phyloP scores from a whole-genome alignment of 768 basidiomycete species.

The Lactifluus hygrophoroides region DNA sequence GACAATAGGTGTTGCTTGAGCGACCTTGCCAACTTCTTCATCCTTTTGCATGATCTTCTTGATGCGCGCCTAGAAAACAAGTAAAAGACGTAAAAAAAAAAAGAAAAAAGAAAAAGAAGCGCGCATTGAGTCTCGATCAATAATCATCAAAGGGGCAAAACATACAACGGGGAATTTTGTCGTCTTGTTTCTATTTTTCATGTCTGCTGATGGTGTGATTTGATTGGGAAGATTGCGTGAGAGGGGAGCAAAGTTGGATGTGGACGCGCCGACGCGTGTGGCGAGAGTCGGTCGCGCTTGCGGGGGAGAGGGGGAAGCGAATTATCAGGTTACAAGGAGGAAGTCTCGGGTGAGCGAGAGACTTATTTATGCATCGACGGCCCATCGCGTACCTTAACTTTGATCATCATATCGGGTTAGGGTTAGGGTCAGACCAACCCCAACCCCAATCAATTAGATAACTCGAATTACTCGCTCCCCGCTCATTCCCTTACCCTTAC shows the following conservation, averaged over 20 bases:
- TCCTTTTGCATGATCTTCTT: constrained; percentile 99
- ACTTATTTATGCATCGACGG: not conserved
- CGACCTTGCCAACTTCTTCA: constrained; percentile 97
- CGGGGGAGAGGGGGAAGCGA: not conserved
- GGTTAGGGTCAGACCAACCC: not conserved
- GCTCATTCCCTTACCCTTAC: too few species aligned
- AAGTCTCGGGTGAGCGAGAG: too few species aligned
- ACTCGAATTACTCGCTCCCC: too few species aligned
- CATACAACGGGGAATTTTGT: constrained; percentile 88
- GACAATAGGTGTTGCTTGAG: constrained; percentile 91
- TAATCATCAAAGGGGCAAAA: constrained; percentile 11
- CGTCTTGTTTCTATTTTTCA: constrained; percentile 89
- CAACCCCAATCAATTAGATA: too few species aligned
- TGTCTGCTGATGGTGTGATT: constrained; percentile 23
- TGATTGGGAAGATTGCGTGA: not conserved
- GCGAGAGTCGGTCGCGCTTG: not conserved
- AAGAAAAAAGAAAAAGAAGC: not conserved
- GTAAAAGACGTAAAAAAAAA: not conserved
- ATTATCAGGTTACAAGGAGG: not conserved
- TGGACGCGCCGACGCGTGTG: not conserved
- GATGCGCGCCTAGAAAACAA: constrained; percentile 68
- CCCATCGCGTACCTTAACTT: too few species aligned
- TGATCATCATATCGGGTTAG: not conserved
- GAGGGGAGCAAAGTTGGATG: not conserved
- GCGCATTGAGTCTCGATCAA: not conserved